Percentiles rank a stretch among this genome's conserved stretches.
Conservation (phyloP, 1,284 basidiomycete species). For the Ganoderma sinense region DNA sequence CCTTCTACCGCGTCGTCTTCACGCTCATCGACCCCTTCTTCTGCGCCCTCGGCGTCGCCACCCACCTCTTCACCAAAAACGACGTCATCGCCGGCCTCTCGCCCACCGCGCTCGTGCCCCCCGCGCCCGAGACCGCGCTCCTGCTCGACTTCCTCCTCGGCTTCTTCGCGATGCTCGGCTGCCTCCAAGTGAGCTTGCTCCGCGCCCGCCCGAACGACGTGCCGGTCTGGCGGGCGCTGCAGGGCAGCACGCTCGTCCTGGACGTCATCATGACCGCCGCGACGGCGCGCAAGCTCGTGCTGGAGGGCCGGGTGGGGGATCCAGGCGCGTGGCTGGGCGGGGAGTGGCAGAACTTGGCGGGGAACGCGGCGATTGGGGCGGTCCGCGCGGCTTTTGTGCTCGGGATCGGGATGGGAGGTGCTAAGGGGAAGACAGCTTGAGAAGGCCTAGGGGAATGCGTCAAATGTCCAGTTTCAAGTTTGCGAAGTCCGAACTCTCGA, state of each 20-base stretch:
- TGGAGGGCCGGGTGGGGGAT: not conserved
- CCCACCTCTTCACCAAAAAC: not conserved
- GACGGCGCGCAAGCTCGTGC: not conserved
- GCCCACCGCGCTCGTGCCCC: not conserved
- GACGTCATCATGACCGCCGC: not conserved
- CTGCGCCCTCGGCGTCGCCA: not conserved
- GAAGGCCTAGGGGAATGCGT: not conserved
- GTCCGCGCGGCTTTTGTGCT: not conserved
- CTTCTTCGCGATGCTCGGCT: conserved; percentile 6
- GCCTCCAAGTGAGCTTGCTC: not conserved
- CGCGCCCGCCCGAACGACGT: not conserved
- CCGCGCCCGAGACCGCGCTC: not conserved
- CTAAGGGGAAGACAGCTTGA: conserved; percentile 1
- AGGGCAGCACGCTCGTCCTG: not conserved
- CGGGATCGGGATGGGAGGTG: not conserved
- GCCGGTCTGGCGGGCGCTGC: not conserved
- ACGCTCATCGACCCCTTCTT: conserved; percentile 5
- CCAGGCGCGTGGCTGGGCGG: not conserved
- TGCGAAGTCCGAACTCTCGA: no score
- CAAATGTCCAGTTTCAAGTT: no score
- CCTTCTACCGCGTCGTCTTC: conserved; percentile 1
- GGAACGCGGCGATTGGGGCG: conserved; percentile 1
- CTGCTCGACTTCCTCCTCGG: not conserved
- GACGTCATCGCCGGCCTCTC: not conserved
- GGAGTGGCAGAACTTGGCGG: not conserved